Conservation (phyloP, 225 moss, liverwort and hornwort species). For the Pleurozium schreberi region DNA sequence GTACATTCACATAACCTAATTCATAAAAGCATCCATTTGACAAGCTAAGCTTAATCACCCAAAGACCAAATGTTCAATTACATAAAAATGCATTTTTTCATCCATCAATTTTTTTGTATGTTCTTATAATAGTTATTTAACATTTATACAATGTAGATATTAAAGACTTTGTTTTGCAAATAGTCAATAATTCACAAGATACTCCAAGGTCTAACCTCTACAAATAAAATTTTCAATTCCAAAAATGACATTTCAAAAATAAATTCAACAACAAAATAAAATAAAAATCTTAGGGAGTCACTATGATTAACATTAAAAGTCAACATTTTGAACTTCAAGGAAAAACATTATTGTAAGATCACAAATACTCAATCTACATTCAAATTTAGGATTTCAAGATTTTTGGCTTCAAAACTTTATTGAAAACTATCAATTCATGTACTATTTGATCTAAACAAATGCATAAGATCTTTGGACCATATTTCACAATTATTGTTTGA, state of each 20-base stretch:
- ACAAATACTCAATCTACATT: neutral
- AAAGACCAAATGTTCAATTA: neutral
- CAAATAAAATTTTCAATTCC: neutral
- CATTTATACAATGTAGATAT: neutral
- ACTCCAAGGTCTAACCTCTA: rapidly evolving
- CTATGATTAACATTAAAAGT: neutral
- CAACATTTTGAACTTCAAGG: too few species aligned
- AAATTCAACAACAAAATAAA: neutral
- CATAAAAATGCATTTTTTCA: neutral
- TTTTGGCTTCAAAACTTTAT: neutral
- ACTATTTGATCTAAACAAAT: neutral
- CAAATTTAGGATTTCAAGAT: neutral
- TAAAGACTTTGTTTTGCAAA: neutral
- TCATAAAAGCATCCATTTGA: neutral
- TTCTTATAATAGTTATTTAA: neutral
- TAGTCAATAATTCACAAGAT: too few species aligned
- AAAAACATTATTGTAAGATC: neutral
- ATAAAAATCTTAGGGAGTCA: neutral
- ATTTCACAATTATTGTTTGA: neutral
- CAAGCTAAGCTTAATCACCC: neutral
- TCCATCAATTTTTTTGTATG: neutral
- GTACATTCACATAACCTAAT: neutral
- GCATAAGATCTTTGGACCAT: neutral
- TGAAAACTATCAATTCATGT: neutral
- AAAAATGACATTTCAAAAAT: too few species aligned